A percentile compares a stretch with the other conserved stretches of the same genome.
Evolutionary conservation across 176 grass and related monocot genomes (phyloP).

Genomic region (Zea mays): Zm-B73-REFERENCE-NAM-5.0 NC_050098.1:149620501-149621000

Average conservation of each 20-base stretch:
- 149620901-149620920: slow-evolving; percentile 32
- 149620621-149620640: slow-evolving; percentile 63
- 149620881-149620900: slow-evolving; percentile 72
- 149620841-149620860: slow-evolving; percentile 75
- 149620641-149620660: background rate
- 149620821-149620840: slow-evolving; percentile 86
- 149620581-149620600: slow-evolving; percentile 60
- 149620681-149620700: slow-evolving; percentile 86
- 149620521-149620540: slow-evolving; percentile 71
- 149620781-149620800: slow-evolving; percentile 58
- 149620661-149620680: slow-evolving; percentile 79
- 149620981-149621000: slow-evolving; percentile 48
- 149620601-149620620: slow-evolving; percentile 50
- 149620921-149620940: slow-evolving; percentile 74
- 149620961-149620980: slow-evolving; percentile 73
- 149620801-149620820: slow-evolving; percentile 89
- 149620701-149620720: slow-evolving; percentile 64
- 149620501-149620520: slow-evolving; percentile 51
- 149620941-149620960: slow-evolving; percentile 68
- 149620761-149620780: slow-evolving; percentile 67
- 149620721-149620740: slow-evolving; percentile 53
- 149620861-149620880: slow-evolving; percentile 57
- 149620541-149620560: slow-evolving; percentile 73
- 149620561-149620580: slow-evolving; percentile 62
- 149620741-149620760: slow-evolving; percentile 59